phyloP scores from a whole-genome alignment of 2,329 filamentous ascomycete genomes.

The Colletotrichum tanaceti region DNA sequence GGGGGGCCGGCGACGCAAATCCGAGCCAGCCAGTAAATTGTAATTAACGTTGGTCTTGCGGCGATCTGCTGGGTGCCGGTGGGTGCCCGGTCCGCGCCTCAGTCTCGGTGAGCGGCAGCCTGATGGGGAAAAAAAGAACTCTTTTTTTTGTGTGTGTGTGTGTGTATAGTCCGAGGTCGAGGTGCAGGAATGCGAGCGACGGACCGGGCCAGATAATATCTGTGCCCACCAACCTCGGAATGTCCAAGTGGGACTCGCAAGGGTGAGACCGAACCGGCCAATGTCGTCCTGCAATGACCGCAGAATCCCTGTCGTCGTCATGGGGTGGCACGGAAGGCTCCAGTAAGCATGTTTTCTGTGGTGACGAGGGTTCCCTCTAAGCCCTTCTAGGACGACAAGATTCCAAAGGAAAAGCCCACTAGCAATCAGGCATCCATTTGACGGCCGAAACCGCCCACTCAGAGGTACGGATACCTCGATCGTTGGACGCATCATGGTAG shows the following conservation, averaged over 20 bases:
- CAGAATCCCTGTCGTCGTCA: not conserved
- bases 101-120: slow-evolving; percentile 7
- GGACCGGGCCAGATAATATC: slow-evolving; percentile 4
- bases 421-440: not conserved
- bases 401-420: not conserved
- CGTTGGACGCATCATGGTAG: not conserved
- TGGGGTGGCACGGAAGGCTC: not conserved
- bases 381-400: not conserved
- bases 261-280: slow-evolving; percentile 20
- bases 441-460: not conserved
- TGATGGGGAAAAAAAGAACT: slow-evolving; percentile 12
- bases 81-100: slow-evolving; percentile 1
- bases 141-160: no score
- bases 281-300: not conserved
- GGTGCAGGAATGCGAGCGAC: slow-evolving; percentile 21
- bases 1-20: not conserved
- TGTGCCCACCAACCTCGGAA: slow-evolving; percentile 16
- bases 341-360: not conserved
- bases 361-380: not conserved
- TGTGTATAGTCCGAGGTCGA: slow-evolving; percentile 3
- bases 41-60: not conserved
- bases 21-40: slow-evolving; percentile 18
- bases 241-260: not conserved
- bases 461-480: not conserved
- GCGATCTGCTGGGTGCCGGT: not conserved